phyloP scores from a whole-genome alignment of 2,329 filamentous ascomycete species.

The Claviceps sp. region DNA sequence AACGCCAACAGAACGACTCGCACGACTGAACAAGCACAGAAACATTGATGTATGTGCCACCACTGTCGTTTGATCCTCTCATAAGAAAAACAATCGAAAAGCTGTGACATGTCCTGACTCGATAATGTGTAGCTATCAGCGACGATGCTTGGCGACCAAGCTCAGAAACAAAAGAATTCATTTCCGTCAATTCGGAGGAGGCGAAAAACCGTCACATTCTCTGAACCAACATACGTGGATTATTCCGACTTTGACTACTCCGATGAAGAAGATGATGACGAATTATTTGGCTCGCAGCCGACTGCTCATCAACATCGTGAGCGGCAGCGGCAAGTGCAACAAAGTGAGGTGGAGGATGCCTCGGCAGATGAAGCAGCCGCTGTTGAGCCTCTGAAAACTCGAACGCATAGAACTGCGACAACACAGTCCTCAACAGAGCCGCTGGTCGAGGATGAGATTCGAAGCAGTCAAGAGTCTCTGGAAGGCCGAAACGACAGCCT shows the following conservation, averaged over 20 bases:
- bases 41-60: conserved; percentile 72
- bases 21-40: conserved; percentile 89
- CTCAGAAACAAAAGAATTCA: conserved; percentile 70
- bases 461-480: conserved; percentile 54
- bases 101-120: conserved; percentile 8
- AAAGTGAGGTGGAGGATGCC: conserved; percentile 14
- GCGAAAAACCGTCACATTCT: conserved; percentile 76
- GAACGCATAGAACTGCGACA: conserved; percentile 22
- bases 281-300: conserved; percentile 24
- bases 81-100: not conserved
- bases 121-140: conserved; percentile 37
- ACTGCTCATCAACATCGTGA: conserved; percentile 17
- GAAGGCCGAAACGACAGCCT: conserved; percentile 37
- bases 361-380: conserved; percentile 38
- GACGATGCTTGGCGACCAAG: conserved; percentile 47
- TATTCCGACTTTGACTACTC: conserved; percentile 79
- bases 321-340: conserved; percentile 17
- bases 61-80: too few species aligned
- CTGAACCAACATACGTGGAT: conserved; percentile 75
- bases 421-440: conserved; percentile 16
- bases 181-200: conserved; percentile 76
- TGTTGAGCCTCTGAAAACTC: conserved; percentile 42
- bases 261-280: conserved; percentile 49
- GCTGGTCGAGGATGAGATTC: conserved; percentile 22
- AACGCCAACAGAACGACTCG: conserved; percentile 87